Percentiles rank a stretch among this genome's conserved stretches.
Conservation (phyloP, 345 rosid species). For the Punica granatum region DNA sequence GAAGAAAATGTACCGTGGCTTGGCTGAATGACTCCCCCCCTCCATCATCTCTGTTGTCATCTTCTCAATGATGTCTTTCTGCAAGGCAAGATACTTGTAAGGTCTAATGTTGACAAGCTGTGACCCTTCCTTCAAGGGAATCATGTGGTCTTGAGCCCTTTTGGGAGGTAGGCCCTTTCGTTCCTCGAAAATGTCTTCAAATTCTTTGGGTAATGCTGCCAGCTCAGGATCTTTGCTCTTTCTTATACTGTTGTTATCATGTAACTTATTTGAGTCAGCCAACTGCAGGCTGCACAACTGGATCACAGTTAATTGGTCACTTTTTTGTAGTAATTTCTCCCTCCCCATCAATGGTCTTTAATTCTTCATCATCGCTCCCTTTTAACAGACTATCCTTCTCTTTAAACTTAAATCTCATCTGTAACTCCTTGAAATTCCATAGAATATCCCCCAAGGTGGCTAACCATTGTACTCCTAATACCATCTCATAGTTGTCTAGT, state of each 20-base stretch:
- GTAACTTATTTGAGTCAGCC: not conserved
- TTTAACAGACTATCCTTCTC: not conserved
- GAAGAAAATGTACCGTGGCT: slow-evolving; percentile 5
- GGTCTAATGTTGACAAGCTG: not conserved
- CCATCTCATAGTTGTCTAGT: not conserved
- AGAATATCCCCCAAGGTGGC: not conserved
- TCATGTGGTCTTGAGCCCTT: not conserved
- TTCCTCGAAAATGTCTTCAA: not conserved
- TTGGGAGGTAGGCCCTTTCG: not conserved
- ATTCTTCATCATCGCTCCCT: not conserved
- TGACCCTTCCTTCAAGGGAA: not conserved
- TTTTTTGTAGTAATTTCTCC: not conserved
- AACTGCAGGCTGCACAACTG: not conserved
- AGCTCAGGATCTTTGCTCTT: not conserved
- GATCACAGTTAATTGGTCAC: not conserved
- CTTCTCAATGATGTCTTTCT: slow-evolving; percentile 8
- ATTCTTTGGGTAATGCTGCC: not conserved
- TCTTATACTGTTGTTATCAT: not conserved
- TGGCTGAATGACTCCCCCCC: not conserved
- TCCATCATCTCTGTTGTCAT: slow-evolving; percentile 3
- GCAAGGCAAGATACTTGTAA: not conserved
- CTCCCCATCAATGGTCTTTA: not conserved
- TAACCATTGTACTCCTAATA: slow-evolving; percentile 9
- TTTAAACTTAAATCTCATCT: not conserved
- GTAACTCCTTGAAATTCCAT: not conserved